phyloP scores from a whole-genome alignment of 345 rosid species.

The Murraya koenigii region DNA sequence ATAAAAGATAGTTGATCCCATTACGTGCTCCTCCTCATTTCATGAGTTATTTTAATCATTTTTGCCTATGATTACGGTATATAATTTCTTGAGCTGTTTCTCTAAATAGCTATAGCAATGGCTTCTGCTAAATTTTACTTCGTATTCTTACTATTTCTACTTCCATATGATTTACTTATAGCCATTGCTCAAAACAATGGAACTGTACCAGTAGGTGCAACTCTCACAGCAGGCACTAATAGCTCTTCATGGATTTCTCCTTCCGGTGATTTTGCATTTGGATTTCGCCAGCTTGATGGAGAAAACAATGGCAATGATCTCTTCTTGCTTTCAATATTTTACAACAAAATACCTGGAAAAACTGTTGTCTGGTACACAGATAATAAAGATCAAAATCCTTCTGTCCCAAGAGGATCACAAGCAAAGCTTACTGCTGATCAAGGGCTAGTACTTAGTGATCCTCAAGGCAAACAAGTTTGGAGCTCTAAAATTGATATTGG shows the following conservation, averaged over 20 bases:
- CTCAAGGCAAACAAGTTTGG: neutral
- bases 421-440: slow-evolving; percentile 18
- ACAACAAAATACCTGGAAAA: slow-evolving; percentile 17
- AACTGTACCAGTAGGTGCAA: neutral
- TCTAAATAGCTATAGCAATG: too few relatives aligned
- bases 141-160: too few relatives aligned
- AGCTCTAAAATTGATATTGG: too few relatives aligned
- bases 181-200: too few relatives aligned
- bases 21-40: too few relatives aligned
- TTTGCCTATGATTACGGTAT: too few relatives aligned
- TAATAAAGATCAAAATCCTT: neutral
- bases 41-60: too few relatives aligned
- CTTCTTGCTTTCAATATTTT: slow-evolving; percentile 34
- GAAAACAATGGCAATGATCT: neutral
- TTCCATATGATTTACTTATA: too few relatives aligned
- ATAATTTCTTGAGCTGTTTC: too few relatives aligned
- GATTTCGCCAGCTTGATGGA: slow-evolving; percentile 14
- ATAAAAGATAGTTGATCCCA: too few relatives aligned
- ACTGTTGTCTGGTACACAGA: slow-evolving; percentile 25
- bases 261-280: slow-evolving; percentile 33
- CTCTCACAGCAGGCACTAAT: neutral
- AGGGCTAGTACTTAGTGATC: slow-evolving; percentile 18
- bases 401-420: slow-evolving; percentile 7
- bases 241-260: slow-evolving; percentile 14
- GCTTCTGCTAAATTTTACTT: too few relatives aligned